phyloP scores from a whole-genome alignment of 176 grass and related monocot genomes.

The Tillandsia leiboldiana region DNA sequence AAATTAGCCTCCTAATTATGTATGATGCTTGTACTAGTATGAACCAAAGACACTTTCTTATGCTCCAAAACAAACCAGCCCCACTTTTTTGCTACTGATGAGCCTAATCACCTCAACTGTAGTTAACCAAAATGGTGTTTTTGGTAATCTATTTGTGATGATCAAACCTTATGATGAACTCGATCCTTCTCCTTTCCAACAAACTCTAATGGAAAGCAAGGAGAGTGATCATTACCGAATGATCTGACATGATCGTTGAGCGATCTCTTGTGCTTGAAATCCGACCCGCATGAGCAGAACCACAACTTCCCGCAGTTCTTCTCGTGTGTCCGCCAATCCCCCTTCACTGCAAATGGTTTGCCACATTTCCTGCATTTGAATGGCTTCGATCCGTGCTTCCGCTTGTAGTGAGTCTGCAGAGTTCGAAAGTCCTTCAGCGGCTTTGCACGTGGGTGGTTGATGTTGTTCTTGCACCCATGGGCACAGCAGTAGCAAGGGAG shows the following conservation, averaged over 20 bases:
- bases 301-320: constrained; percentile 97
- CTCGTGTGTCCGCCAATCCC: constrained; percentile 98
- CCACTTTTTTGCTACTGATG: neutral
- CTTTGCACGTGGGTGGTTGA: constrained; percentile 51
- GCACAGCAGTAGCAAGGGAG: constrained; percentile 92
- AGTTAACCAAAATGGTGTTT: neutral
- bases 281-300: constrained; percentile 87
- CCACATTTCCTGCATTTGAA: constrained; percentile 86
- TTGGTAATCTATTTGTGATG: too few species aligned
- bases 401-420: constrained; percentile 96
- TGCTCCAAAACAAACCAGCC: constrained; percentile 22
- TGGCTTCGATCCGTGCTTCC: constrained; percentile 76
- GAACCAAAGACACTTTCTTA: neutral
- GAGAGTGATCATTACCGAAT: constrained; percentile 52
- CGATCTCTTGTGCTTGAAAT: constrained; percentile 96
- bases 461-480: constrained; percentile 80
- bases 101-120: neutral
- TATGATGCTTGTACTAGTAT: neutral
- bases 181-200: constrained; percentile 3
- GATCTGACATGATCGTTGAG: constrained; percentile 87
- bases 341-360: constrained; percentile 93
- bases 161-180: constrained; percentile 47
- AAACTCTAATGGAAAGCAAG: constrained; percentile 2
- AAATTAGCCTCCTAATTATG: neutral
- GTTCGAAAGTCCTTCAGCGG: constrained; percentile 97